Percentiles rank a stretch among this genome's conserved stretches.
These are phyloP conservation scores for Hypoxylon sp. DNA, from an alignment of 2,329 filamentous ascomycete species.

Conservation along the genomic window DNA sequence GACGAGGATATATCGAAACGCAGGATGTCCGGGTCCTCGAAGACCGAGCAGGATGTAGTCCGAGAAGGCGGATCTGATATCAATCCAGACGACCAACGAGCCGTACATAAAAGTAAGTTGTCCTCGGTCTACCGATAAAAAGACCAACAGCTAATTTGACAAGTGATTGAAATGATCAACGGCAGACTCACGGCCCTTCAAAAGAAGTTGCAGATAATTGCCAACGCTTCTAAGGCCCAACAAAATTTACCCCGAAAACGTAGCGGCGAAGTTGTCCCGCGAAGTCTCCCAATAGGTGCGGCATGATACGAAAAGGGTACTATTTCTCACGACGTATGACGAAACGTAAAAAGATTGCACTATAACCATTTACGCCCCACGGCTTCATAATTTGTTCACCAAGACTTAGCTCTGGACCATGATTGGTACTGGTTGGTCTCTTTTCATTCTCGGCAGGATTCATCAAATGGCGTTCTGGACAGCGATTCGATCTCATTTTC, in stretches of 20 bases:
- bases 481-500: conserved; percentile 27
- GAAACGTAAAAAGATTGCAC: conserved; percentile 47
- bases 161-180: conserved; percentile 71
- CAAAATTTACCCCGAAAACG: conserved; percentile 56
- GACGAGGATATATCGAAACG: conserved; percentile 67
- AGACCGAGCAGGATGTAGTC: conserved; percentile 54
- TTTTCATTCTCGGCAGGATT: conserved; percentile 19
- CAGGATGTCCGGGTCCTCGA: conserved; percentile 50
- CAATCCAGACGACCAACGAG: conserved; percentile 75
- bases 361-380: conserved; percentile 44
- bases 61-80: conserved; percentile 58
- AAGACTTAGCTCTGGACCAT: conserved; percentile 11
- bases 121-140: too few relatives aligned
- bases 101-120: conserved; percentile 76
- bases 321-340: conserved; percentile 46
- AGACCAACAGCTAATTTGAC: conserved; percentile 45
- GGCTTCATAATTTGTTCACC: conserved; percentile 40
- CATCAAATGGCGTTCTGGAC: conserved; percentile 41
- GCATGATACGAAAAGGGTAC: conserved; percentile 45
- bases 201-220: conserved; percentile 69
- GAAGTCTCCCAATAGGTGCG: conserved; percentile 60
- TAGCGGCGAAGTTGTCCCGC: conserved; percentile 65
- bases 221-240: conserved; percentile 62
- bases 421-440: conserved; percentile 10
- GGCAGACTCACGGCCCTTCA: conserved; percentile 63